A percentile compares a stretch with the other conserved stretches of the same genome.
phyloP scores from a whole-genome alignment of 2,329 filamentous ascomycete species.

The Cladosporium sphaerospermum region DNA sequence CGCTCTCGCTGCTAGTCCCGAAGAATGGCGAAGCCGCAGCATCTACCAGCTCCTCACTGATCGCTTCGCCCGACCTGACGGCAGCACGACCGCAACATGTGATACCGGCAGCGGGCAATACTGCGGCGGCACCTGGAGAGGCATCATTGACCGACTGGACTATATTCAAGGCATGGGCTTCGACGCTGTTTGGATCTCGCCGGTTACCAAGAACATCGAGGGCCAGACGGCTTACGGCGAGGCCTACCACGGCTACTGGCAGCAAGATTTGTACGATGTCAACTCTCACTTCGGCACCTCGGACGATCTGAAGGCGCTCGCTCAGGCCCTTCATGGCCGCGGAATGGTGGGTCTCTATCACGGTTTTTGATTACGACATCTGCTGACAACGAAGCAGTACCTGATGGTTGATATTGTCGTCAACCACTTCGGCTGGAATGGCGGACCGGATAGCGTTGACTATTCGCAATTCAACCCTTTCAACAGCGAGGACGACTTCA shows the following conservation, averaged over 20 bases:
- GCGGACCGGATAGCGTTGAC: constrained; percentile 23
- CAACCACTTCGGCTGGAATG: constrained; percentile 33
- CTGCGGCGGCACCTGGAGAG: constrained; percentile 57
- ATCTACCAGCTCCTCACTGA: constrained; percentile 42
- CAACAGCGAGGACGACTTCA: constrained; percentile 36
- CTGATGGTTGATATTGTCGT: constrained; percentile 35
- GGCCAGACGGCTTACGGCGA: constrained; percentile 31
- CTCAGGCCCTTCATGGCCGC: constrained; percentile 30
- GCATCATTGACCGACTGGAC: constrained; percentile 54
- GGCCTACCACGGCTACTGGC: constrained; percentile 54
- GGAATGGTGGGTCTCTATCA: constrained; percentile 27
- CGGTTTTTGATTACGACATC: not conserved
- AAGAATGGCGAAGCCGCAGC: constrained; percentile 33
- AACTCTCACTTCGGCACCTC: constrained; percentile 34
- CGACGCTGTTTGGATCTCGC: constrained; percentile 46
- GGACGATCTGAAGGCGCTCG: constrained; percentile 31
- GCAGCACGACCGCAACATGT: constrained; percentile 35
- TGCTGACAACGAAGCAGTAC: constrained; percentile 23
- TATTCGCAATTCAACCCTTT: constrained; percentile 36
- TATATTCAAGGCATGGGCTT: constrained; percentile 51
- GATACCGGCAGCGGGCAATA: constrained; percentile 37
- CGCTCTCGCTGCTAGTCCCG: constrained; percentile 21
- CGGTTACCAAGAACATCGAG: constrained; percentile 44
- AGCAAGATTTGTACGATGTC: constrained; percentile 41
- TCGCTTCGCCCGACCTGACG: constrained; percentile 35